Percentiles rank a stretch among this genome's conserved stretches.
phyloP scores from a whole-genome alignment of 495 filamentous ascomycete species.

The Penicillium mononematosum region DNA sequence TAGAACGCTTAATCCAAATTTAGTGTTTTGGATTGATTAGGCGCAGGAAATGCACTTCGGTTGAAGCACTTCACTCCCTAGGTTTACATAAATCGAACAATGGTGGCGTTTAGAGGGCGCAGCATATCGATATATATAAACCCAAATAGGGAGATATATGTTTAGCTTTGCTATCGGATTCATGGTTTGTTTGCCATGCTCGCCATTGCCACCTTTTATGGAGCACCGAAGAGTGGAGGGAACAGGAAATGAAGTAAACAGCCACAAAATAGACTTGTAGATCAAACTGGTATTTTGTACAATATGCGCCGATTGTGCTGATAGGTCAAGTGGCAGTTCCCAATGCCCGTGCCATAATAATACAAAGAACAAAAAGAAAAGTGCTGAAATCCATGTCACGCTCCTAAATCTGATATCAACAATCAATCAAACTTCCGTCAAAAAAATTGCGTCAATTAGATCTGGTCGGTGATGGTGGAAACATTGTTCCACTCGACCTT shows the following conservation, averaged over 20 bases:
- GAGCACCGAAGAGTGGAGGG: neutral
- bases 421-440: conserved; percentile 7
- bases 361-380: conserved; percentile 30
- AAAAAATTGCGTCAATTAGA: conserved; percentile 15
- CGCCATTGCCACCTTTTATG: too few relatives aligned
- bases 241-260: neutral
- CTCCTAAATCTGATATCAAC: conserved; percentile 13
- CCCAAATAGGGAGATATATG: neutral
- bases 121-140: neutral
- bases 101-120: neutral
- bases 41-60: neutral
- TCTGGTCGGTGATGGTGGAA: conserved; percentile 31
- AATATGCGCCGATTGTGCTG: conserved; percentile 43
- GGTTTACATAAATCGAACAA: neutral
- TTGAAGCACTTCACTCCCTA: neutral
- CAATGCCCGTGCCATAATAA: conserved; percentile 36
- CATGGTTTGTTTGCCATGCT: neutral
- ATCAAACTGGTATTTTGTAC: conserved; percentile 36
- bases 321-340: conserved; percentile 29
- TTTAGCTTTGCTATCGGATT: neutral
- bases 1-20: neutral
- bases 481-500: conserved; percentile 57
- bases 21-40: neutral
- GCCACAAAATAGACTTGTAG: conserved; percentile 3
- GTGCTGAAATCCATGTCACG: conserved; percentile 18